A percentile compares a stretch with the other conserved stretches of the same genome.
Evolutionary conservation across 2,329 filamentous ascomycete species (phyloP).

Genomic region (Hansfordia pulvinata): DNA sequence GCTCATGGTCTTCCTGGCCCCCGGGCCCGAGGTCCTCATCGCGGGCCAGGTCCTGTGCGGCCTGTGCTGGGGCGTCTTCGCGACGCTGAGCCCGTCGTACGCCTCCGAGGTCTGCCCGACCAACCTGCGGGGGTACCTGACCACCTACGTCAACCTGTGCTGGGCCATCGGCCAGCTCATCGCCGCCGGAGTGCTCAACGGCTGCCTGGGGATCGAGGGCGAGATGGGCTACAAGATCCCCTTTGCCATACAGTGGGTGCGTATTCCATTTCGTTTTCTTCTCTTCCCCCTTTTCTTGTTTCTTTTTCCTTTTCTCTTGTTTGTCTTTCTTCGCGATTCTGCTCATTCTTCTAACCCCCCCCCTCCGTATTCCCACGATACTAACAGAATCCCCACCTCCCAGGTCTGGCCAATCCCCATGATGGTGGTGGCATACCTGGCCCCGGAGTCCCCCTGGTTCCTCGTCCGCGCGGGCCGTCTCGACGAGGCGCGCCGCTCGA

Average conservation of each 20-base stretch:
- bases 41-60: conserved; percentile 17
- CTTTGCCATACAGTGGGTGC: conserved; percentile 28
- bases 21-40: conserved; percentile 9
- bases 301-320: too few relatives aligned
- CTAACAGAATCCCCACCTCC: conserved; percentile 2
- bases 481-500: conserved; percentile 19
- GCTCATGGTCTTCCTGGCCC: conserved; percentile 15
- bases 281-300: too few relatives aligned
- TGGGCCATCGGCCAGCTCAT: conserved; percentile 29
- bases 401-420: conserved; percentile 25
- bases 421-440: conserved; percentile 22
- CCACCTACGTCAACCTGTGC: conserved; percentile 30
- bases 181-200: conserved; percentile 23
- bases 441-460: conserved; percentile 33
- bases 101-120: conserved; percentile 20
- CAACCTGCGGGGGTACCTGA: conserved; percentile 21
- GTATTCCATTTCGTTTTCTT: neutral
- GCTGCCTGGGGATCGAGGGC: conserved; percentile 17
- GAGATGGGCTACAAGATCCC: conserved; percentile 28
- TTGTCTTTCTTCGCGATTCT: too few relatives aligned
- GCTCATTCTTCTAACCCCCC: too few relatives aligned
- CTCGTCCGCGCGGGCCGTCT: conserved; percentile 23
- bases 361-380: too few relatives aligned
- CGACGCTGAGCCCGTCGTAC: conserved; percentile 18
- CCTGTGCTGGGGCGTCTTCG: conserved; percentile 17